Conservation (phyloP, 2,329 filamentous ascomycete genomes). For the Ophiocordyceps robertsii region DNA sequence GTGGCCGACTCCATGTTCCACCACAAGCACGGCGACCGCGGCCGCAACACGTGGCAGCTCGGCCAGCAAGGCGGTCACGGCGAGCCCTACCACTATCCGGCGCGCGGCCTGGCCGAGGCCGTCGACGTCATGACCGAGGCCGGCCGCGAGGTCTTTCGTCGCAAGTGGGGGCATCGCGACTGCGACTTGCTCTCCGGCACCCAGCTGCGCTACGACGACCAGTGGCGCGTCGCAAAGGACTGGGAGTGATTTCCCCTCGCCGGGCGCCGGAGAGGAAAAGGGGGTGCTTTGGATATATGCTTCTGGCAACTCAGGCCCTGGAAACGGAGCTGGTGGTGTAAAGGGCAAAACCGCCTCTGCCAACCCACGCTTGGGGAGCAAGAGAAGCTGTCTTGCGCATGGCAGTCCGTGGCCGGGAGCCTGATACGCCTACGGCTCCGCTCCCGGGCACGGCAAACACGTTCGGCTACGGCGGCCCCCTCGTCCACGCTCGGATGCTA, state of each 20-base stretch:
- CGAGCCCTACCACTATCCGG: constrained; percentile 38
- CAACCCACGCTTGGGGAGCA: too few relatives aligned
- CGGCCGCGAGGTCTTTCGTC: constrained; percentile 24
- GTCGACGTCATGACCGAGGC: constrained; percentile 31
- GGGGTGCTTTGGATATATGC: too few relatives aligned
- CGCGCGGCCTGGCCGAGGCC: constrained; percentile 27
- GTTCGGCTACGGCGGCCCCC: background rate
- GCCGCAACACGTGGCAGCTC: constrained; percentile 38
- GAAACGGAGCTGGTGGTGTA: too few relatives aligned
- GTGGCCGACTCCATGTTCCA: constrained; percentile 22
- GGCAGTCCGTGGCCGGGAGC: too few relatives aligned
- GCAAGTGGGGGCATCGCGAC: constrained; percentile 32
- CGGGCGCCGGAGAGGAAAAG: too few relatives aligned
- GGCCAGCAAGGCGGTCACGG: constrained; percentile 35
- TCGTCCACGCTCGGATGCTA: too few relatives aligned
- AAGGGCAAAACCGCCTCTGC: too few relatives aligned
- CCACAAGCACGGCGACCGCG: constrained; percentile 25
- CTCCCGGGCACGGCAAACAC: too few relatives aligned
- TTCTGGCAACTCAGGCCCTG: too few relatives aligned
- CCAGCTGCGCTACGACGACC: constrained; percentile 25
- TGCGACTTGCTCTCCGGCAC: constrained; percentile 25
- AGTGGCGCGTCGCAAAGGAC: constrained; percentile 31
- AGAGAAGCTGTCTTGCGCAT: too few relatives aligned
- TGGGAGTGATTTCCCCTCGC: too few relatives aligned
- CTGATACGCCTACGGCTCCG: too few relatives aligned